Conservation (phyloP, 106 monocot species). For the Acorus calamus region DNA sequence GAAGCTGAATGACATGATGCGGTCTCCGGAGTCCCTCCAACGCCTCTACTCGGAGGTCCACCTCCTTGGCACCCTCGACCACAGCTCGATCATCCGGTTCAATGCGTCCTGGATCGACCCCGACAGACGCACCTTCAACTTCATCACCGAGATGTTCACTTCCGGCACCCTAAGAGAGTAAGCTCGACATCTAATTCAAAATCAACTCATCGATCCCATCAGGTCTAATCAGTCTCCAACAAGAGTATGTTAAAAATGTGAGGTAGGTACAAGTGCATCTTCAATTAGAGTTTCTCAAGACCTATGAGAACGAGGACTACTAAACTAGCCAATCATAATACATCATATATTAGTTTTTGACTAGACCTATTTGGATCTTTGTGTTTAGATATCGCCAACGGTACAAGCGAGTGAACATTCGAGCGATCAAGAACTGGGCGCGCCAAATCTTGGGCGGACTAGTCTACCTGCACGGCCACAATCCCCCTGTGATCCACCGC, state of each 20-base stretch:
- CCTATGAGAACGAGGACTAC: no score
- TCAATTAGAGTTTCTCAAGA: no score
- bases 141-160: slow-evolving; percentile 98
- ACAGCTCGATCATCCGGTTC: slow-evolving; percentile 78
- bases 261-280: no score
- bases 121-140: slow-evolving; percentile 67
- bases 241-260: no score
- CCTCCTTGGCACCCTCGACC: slow-evolving; percentile 66
- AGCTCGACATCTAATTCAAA: not conserved
- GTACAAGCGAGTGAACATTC: slow-evolving; percentile 51
- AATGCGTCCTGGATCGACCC: slow-evolving; percentile 71
- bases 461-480: slow-evolving; percentile 65
- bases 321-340: no score
- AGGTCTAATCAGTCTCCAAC: no score
- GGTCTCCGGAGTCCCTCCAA: slow-evolving; percentile 62
- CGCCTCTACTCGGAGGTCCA: slow-evolving; percentile 90
- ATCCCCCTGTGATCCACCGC: slow-evolving; percentile 91
- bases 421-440: slow-evolving; percentile 82
- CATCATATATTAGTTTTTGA: no score
- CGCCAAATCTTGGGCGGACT: slow-evolving; percentile 72
- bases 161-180: slow-evolving; percentile 94
- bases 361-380: not conserved
- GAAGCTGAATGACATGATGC: slow-evolving; percentile 54
- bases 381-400: slow-evolving; percentile 62
- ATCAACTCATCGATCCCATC: no score